Evolutionary conservation across 768 basidiomycete genomes (phyloP), one percentile per base, ranked within the genome.

Genomic region (Phanerochaete carnosa): DNA sequence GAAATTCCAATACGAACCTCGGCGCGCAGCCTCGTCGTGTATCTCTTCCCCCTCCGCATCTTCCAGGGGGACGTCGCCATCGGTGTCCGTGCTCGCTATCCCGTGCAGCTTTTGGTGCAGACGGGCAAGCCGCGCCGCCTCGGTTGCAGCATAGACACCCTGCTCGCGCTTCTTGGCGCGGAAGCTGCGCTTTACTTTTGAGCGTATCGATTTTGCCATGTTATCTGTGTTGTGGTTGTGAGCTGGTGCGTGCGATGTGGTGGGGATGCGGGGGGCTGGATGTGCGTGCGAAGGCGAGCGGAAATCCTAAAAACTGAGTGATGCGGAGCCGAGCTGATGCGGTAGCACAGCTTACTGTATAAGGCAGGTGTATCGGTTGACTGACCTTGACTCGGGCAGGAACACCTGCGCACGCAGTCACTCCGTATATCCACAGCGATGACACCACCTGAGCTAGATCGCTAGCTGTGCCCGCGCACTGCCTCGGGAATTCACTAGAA

Each of bases 201-300:
- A 91, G 69, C 92, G 79, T 43, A 84, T 80, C 46, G 90, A 92
- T 79, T 94, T 94, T 45, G 89, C 92, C 92, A 94, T 92, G n/a
- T n/a, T n/a, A n/a, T 57, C 26, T 46, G 33, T 39, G 33, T 47
- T 45, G 37, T 46, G 45, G 30, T 53, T 22, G 51, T 46, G 32
- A 26, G 32, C 11, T 29, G 37, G 30, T 50, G 49, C 13, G 60
- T 5, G 4, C 12, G 43, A 6, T 32, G 7, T 30, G 45, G 19
- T 13, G 13, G 22, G 28, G 12, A 19, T 9, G 28, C 11, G 57
- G 23, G n/a, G 37, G 32, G 50, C 15, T 4, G 13, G 50, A 30
- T 13, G 29, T 4, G 2, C 29, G 50, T 47, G 56, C 13, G 7
- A 11, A 47, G 46, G 9, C 46, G 53, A 33, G 3, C 54, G 8